Percentiles rank a stretch among this genome's conserved stretches.
Evolutionary conservation across 2,329 filamentous ascomycete genomes (phyloP).

Genomic region (Fusarium subglutinans): DNA sequence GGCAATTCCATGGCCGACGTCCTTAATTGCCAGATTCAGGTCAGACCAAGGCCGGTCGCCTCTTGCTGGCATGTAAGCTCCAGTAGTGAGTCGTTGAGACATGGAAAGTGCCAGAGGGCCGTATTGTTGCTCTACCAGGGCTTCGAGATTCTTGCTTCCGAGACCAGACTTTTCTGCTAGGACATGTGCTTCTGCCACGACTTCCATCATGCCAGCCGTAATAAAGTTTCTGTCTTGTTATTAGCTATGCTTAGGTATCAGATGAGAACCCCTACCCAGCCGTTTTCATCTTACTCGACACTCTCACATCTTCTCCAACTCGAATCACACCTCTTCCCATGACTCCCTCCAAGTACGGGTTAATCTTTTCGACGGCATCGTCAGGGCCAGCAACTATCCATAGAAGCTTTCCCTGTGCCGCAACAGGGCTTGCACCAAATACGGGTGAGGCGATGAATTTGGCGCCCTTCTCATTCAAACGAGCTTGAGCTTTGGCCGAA

Average conservation of each 20-base stretch:
- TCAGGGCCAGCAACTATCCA: conserved; percentile 56
- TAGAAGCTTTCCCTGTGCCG: conserved; percentile 56
- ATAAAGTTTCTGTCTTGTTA: conserved; percentile 54
- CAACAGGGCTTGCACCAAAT: conserved; percentile 61
- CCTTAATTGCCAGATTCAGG: conserved; percentile 60
- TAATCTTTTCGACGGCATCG: conserved; percentile 47
- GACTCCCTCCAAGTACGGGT: conserved; percentile 53
- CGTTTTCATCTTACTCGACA: conserved; percentile 59
- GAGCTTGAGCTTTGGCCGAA: conserved; percentile 42
- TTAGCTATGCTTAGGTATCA: background rate
- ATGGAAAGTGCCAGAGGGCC: conserved; percentile 50
- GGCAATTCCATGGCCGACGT: conserved; percentile 59
- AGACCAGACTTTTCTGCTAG: conserved; percentile 58
- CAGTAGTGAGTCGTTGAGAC: conserved; percentile 50
- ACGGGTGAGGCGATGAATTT: conserved; percentile 58
- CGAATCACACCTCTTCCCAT: conserved; percentile 54
- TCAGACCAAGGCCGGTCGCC: conserved; percentile 57
- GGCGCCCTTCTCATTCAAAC: conserved; percentile 44
- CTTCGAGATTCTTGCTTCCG: conserved; percentile 51
- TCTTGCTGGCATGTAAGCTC: conserved; percentile 49
- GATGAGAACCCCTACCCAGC: conserved; percentile 47
- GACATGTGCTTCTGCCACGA: conserved; percentile 60
- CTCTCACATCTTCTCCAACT: conserved; percentile 53
- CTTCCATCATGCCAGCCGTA: conserved; percentile 59
- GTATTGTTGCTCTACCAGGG: conserved; percentile 54